phyloP scores from a whole-genome alignment of 2,329 filamentous ascomycete species.

The Pestalotiopsis sp. region DNA sequence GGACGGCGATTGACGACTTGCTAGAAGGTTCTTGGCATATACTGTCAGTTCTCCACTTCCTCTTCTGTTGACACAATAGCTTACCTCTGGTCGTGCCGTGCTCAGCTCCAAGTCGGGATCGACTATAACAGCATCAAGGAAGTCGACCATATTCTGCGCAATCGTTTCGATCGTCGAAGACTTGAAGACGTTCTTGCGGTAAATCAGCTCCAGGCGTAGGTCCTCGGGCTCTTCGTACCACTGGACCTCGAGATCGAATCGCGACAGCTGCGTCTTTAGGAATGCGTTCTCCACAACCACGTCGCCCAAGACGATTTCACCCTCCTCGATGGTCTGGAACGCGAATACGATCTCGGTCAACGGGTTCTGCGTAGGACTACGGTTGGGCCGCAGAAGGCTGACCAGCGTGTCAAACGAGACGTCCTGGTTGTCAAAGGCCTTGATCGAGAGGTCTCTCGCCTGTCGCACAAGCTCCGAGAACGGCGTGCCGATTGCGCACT shows the following conservation, averaged over 20 bases:
- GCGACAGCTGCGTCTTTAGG: neutral
- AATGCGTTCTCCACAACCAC: neutral
- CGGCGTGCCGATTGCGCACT: neutral
- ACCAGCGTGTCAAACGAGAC: neutral
- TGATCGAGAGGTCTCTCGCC: neutral
- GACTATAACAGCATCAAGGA: neutral
- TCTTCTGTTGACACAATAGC: neutral
- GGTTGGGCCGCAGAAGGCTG: neutral
- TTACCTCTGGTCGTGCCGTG: neutral
- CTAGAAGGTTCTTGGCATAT: neutral
- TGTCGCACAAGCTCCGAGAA: neutral
- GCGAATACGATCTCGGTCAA: neutral
- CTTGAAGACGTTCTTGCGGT: neutral
- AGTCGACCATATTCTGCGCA: neutral
- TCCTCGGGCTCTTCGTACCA: neutral
- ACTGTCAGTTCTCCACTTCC: neutral
- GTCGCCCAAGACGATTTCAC: neutral
- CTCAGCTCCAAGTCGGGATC: neutral
- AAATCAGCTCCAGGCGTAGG: neutral
- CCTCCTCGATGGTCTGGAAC: neutral
- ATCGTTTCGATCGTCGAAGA: neutral
- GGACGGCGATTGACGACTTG: neutral
- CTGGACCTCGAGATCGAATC: constrained; percentile 1
- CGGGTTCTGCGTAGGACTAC: neutral
- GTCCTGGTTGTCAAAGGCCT: neutral